Conservation (phyloP, 345 rosid species). For the Odontarrhena argentea region DNA sequence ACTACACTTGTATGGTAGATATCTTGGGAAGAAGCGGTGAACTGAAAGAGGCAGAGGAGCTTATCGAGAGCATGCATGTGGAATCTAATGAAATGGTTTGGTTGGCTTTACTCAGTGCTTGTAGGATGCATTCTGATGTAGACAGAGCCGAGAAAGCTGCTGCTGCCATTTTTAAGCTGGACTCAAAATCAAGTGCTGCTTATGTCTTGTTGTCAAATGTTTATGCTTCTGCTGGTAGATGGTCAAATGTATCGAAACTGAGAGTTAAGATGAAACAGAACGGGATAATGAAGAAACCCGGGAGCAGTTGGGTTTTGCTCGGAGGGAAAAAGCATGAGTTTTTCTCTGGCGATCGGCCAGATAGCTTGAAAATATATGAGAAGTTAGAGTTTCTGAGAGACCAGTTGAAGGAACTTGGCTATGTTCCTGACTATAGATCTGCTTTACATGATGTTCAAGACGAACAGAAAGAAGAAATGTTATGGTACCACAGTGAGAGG, state of each 20-base stretch:
- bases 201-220: constrained; percentile 65
- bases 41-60: constrained; percentile 65
- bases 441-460: constrained; percentile 70
- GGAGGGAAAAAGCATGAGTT: constrained; percentile 59
- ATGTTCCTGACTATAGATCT: constrained; percentile 57
- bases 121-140: constrained; percentile 58
- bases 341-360: constrained; percentile 61
- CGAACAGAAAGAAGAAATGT: constrained; percentile 69
- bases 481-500: constrained; percentile 69
- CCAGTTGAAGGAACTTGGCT: constrained; percentile 60
- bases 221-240: constrained; percentile 65
- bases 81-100: constrained; percentile 59
- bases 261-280: constrained; percentile 61
- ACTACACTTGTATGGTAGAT: constrained; percentile 75
- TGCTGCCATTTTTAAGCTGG: constrained; percentile 46
- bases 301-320: constrained; percentile 64
- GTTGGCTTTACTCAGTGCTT: constrained; percentile 77
- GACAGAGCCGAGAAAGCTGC: constrained; percentile 69
- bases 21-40: constrained; percentile 68
- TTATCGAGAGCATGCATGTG: constrained; percentile 52
- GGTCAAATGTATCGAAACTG: constrained; percentile 60
- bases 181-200: constrained; percentile 59
- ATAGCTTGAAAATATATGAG: constrained; percentile 42
- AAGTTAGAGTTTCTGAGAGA: constrained; percentile 65
- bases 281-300: constrained; percentile 58